Base-by-base conservation (phyloP, 2,329 filamentous ascomycete species). In the Atkinsonella hypoxylon region DNA sequence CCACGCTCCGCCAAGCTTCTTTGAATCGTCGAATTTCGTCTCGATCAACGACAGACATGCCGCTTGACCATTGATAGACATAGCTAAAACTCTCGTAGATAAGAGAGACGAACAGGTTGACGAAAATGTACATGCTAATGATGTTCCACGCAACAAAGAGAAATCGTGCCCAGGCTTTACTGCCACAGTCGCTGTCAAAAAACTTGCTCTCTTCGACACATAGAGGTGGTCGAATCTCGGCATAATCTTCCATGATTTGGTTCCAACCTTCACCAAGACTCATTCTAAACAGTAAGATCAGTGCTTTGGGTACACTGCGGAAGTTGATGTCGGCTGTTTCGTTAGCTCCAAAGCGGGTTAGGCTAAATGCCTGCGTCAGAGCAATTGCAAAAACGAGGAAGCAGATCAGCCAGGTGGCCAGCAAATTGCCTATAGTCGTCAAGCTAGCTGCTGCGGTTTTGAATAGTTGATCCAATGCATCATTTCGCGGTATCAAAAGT, bases 61-160 rank as follows among this genome's bases (percentile, higher is more conserved):
- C 89, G 61, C 87, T 95, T 54, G 91, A 96, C 55, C 89, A 82
- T 70, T 98, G 94, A 65, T 97, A 98, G 56, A 98, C 93, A 62
- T 98, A 98, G 65, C 89, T 95, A 76, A 98, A 98, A 69, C 90
- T 97, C 72, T 98, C 93, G 70, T 94, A 98, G 59, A 98, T 98
- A 65, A 98, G 82, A 46, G 93, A 98, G 53, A 98, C 91, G 67
- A 98, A 98, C 63, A 98, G 72, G 62, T 91, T 96, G 63, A 97
- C 91, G 62, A 98, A 98, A 61, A 98, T 95, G 70, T 98, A 98
- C 93, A 98, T 98, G 85, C 91, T 97, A 68, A 98, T 78, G 61
- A 98, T 91, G 72, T 98, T 98, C 93, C 93, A 98, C 4, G 85
- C 81, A 52, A 97, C 89, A 71, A 98, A 98, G 10, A 98, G 74